Base-by-base conservation (phyloP, 768 basidiomycete genomes). In the Boletus vermiculosoides region DNA sequence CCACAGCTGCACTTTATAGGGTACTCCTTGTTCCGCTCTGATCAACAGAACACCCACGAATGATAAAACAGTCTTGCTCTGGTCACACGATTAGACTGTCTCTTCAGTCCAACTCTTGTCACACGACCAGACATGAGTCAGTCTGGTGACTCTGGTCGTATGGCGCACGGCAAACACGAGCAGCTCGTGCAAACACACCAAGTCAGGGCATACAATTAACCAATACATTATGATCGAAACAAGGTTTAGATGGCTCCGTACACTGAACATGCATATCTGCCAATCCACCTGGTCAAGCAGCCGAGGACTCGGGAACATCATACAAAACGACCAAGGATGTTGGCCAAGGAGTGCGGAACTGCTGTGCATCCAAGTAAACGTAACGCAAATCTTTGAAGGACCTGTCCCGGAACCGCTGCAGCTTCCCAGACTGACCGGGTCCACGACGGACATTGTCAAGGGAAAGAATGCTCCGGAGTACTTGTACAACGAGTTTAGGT, bases 321-420 rank as follows among this genome's bases (percentile, higher is more conserved):
- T 72, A 72, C 75, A 84, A 74, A 36, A 90, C 64, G 28, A 83
- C 73, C 79, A 92, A 73, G 2, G 83, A 82, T 8, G 79, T 81
- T 0, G 90, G 86, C 88, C 88, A 90, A 18, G 87, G 83, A 5
- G 75, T 75, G 12, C 80, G 73, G n/a, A 73, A 52, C 63, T 83
- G 79, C 1, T 76, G 69, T 1, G 67, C 63, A 55, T 82, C 78
- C 57, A 92, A 73, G 68, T 89, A 91, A 52, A 78, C 76, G 62
- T 79, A 79, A 11, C 73, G 73, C 23, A 83, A 69, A 46, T 83
- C 78, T 5, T 78, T 82, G 44, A 79, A 73, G 39, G 76, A 72
- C 3, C 63, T 59, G 52, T 83, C 78, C 49, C 74, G 66, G 77
- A 83, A 88, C 52, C 87, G 77, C 54, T 80, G 79, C 33, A 93